Evolutionary conservation across 805 yeast genomes (phyloP).

Genomic region (Hanseniaspora thailandica): DNA sequence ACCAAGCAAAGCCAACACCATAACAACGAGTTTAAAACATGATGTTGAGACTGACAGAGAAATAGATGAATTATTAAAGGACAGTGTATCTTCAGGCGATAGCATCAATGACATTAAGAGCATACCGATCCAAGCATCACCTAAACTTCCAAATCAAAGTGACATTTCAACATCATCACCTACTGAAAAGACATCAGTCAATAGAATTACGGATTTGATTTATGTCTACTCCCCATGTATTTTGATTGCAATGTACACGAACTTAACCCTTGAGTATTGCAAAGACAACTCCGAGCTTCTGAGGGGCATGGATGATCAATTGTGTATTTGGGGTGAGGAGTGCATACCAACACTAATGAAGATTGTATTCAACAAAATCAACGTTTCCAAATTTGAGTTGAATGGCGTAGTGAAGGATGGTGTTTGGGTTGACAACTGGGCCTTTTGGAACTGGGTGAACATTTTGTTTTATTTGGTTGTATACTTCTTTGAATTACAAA

Average conservation of each 20-base stretch:
- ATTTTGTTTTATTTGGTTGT: constrained; percentile 68
- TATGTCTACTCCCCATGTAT: constrained; percentile 90
- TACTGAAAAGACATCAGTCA: neutral
- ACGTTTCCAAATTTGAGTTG: constrained; percentile 7
- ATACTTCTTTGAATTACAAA: constrained; percentile 59
- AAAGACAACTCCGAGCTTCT: constrained; percentile 51
- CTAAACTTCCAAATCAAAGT: constrained; percentile 14
- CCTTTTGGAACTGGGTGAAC: constrained; percentile 95
- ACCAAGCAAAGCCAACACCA: constrained; percentile 25
- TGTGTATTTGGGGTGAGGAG: constrained; percentile 41
- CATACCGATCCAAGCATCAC: neutral
- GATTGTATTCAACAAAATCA: constrained; percentile 27
- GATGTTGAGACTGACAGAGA: constrained; percentile 7
- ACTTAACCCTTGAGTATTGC: constrained; percentile 78
- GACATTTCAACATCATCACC: neutral
- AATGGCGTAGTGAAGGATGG: constrained; percentile 22
- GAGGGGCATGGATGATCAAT: constrained; percentile 15
- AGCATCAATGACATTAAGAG: neutral
- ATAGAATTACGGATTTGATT: constrained; percentile 39
- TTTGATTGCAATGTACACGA: constrained; percentile 89
- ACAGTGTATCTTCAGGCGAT: neutral
- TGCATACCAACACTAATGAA: constrained; percentile 22
- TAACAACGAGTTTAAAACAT: neutral
- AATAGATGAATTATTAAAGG: constrained; percentile 7
- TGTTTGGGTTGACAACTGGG: constrained; percentile 55